A percentile compares a stretch with the other conserved stretches of the same genome.
These are phyloP conservation scores for Naganishia kalamii DNA, from an alignment of 768 basidiomycete species.

Conservation along the genomic window DNA sequence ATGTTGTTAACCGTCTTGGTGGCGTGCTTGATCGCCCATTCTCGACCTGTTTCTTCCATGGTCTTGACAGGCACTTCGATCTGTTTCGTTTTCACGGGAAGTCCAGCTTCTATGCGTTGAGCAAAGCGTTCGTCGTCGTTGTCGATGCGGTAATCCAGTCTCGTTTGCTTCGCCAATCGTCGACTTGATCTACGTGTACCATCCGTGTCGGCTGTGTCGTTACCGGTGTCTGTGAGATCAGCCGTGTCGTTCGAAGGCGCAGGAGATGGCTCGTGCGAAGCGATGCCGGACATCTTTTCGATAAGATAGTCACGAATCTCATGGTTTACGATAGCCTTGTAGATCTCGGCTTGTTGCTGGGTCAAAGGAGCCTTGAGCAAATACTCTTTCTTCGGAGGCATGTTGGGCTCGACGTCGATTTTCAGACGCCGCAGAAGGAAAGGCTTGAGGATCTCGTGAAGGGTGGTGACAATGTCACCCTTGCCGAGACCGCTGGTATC, in stretches of 20 bases:
- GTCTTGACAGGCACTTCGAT: conserved; percentile 48
- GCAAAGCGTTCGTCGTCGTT: conserved; percentile 45
- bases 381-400: conserved; percentile 84
- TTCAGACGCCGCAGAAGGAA: conserved; percentile 90
- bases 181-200: conserved; percentile 27
- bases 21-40: conserved; percentile 57
- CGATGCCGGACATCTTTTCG: conserved; percentile 50
- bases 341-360: conserved; percentile 71
- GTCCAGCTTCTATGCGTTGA: conserved; percentile 38
- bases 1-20: conserved; percentile 80
- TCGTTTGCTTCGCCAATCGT: conserved; percentile 30
- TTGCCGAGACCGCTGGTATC: conserved; percentile 34
- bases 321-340: conserved; percentile 69
- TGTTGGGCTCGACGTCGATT: conserved; percentile 76
- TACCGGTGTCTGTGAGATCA: background rate
- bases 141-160: conserved; percentile 41
- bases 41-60: conserved; percentile 55
- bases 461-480: conserved; percentile 62
- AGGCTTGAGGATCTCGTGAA: conserved; percentile 88
- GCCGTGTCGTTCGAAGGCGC: conserved; percentile 4
- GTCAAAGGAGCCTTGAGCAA: conserved; percentile 86
- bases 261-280: conserved; percentile 14
- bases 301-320: conserved; percentile 55
- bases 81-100: conserved; percentile 38
- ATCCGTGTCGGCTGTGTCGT: conserved; percentile 30